These are phyloP conservation scores for Nicotiana tabacum DNA, from an alignment of 257 asterid genomes.

Conservation along the genomic window DNA sequence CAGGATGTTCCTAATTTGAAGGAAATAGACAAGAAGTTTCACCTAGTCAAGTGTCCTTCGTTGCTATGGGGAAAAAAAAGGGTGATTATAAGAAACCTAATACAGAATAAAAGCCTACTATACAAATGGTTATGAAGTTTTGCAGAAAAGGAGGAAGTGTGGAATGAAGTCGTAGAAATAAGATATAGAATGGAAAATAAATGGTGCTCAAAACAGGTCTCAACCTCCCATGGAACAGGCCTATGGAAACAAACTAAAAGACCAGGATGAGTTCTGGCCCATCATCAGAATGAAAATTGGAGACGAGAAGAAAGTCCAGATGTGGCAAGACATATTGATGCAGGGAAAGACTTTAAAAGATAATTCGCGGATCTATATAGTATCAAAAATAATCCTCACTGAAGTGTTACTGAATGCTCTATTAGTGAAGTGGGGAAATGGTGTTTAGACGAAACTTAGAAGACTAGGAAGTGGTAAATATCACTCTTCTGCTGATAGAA, in stretches of 20 bases:
- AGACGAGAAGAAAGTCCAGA: neutral
- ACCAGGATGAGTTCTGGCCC: neutral
- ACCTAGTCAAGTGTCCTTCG: neutral
- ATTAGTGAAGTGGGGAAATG: neutral
- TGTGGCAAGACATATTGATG: neutral
- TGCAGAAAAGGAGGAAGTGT: neutral
- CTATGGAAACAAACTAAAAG: neutral
- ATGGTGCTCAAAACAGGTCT: neutral
- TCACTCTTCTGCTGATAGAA: neutral
- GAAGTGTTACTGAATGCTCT: neutral
- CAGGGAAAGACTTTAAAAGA: neutral
- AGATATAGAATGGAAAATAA: neutral
- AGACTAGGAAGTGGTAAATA: neutral
- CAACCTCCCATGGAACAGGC: neutral
- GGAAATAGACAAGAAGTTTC: neutral
- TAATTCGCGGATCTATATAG: neutral
- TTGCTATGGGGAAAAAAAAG: neutral
- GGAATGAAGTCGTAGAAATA: neutral
- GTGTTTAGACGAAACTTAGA: neutral
- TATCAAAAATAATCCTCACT: neutral
- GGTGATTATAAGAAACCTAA: neutral
- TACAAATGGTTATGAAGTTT: neutral
- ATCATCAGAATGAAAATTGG: neutral
- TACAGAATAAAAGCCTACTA: neutral
- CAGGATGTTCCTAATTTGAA: neutral